phyloP scores from a whole-genome alignment of 768 basidiomycete species.

The Suillus fuscotomentosus region DNA sequence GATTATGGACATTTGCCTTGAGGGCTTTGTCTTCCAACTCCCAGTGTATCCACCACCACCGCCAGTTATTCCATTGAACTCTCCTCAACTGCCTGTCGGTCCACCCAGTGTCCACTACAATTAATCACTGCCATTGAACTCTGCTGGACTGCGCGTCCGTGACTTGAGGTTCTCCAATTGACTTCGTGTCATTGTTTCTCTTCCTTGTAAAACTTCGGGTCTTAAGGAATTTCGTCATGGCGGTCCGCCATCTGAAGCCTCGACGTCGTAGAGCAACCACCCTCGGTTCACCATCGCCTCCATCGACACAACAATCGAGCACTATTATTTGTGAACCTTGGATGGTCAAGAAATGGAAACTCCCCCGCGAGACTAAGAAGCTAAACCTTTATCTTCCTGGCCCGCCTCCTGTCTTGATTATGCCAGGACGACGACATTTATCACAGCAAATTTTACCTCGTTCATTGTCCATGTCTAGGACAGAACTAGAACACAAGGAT shows the following conservation, averaged over 20 bases:
- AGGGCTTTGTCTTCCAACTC: too few species aligned
- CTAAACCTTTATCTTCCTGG: slow-evolving; percentile 3
- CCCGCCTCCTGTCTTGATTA: background rate
- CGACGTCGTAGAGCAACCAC: background rate
- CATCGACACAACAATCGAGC: background rate
- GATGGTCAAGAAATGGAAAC: background rate
- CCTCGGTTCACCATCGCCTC: background rate
- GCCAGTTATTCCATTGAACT: too few species aligned
- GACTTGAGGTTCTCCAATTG: background rate
- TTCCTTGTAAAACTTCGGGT: background rate
- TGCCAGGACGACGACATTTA: slow-evolving; percentile 2
- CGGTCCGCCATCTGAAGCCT: background rate
- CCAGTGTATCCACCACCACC: too few species aligned
- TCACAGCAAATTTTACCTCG: background rate
- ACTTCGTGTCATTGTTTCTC: too few species aligned
- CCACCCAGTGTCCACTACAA: background rate
- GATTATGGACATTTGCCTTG: too few species aligned
- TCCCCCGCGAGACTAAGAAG: background rate
- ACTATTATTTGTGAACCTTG: background rate
- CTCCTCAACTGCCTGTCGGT: background rate
- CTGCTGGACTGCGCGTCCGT: background rate
- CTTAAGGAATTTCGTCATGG: background rate
- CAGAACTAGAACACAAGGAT: background rate
- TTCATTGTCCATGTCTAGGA: background rate
- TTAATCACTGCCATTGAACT: background rate